phyloP scores from a whole-genome alignment of 192 early-diverging fungal genomes.

The Backusella circina region DNA sequence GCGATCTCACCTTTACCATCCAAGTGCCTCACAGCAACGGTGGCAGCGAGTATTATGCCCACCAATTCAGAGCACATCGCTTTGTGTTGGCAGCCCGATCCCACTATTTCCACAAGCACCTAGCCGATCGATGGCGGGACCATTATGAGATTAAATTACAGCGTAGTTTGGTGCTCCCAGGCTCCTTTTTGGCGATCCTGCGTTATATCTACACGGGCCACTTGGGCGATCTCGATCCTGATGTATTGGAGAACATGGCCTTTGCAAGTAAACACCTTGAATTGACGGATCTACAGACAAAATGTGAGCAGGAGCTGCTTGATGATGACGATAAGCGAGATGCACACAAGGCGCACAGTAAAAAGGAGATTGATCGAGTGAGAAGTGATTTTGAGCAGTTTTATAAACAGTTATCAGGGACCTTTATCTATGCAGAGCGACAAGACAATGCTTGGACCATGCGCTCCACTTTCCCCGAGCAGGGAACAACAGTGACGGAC shows the following conservation, averaged over 20 bases:
- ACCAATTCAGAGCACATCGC: conserved; percentile 39
- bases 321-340: background rate
- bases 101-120: conserved; percentile 28
- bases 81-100: conserved; percentile 40
- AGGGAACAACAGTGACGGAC: background rate
- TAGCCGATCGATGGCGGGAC: conserved; percentile 23
- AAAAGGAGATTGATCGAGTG: conserved; percentile 25
- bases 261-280: background rate
- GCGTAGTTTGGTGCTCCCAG: background rate
- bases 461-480: background rate
- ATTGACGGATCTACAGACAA: background rate
- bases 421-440: background rate
- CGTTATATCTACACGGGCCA: background rate
- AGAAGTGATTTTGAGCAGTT: conserved; percentile 20
- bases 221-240: background rate
- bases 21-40: background rate
- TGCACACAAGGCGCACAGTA: conserved; percentile 13
- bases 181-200: background rate
- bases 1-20: background rate
- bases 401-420: background rate
- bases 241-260: background rate
- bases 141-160: background rate
- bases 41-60: background rate
- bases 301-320: background rate
- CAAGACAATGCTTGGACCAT: background rate